Conservation (phyloP, 208 protist species). For the Balamuthia mandrillaris region DNA sequence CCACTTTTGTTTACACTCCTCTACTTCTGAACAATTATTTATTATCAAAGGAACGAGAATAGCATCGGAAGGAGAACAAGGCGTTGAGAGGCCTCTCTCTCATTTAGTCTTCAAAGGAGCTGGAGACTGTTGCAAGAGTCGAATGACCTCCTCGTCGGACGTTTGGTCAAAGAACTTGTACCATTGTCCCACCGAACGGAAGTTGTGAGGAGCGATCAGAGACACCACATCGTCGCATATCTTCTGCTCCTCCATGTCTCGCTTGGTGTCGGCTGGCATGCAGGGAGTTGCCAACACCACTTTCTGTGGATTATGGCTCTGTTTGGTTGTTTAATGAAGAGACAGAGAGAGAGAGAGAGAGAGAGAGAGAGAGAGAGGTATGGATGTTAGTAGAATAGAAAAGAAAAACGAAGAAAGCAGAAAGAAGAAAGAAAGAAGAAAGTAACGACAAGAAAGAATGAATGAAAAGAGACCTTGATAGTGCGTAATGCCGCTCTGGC, state of each 20-base stretch:
- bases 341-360: neutral
- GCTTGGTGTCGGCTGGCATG: conserved; percentile 11
- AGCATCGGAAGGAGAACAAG: no score
- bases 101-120: no score
- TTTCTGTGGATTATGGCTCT: neutral
- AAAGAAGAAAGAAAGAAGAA: no score
- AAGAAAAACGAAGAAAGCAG: no score
- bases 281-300: conserved; percentile 43
- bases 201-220: neutral
- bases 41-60: no score
- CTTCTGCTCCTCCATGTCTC: neutral
- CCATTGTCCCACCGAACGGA: conserved; percentile 43
- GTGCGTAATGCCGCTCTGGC: conserved; percentile 35
- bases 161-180: conserved; percentile 50
- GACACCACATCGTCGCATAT: conserved; percentile 38
- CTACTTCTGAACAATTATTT: no score
- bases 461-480: neutral
- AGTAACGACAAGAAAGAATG: no score
- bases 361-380: neutral
- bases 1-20: no score
- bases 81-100: no score
- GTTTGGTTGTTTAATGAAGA: neutral
- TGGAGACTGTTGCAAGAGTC: conserved; percentile 34
- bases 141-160: conserved; percentile 35
- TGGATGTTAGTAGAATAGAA: neutral